Base-by-base conservation (phyloP, 1,284 basidiomycete genomes). In the Neolentinus lepideus region DNA sequence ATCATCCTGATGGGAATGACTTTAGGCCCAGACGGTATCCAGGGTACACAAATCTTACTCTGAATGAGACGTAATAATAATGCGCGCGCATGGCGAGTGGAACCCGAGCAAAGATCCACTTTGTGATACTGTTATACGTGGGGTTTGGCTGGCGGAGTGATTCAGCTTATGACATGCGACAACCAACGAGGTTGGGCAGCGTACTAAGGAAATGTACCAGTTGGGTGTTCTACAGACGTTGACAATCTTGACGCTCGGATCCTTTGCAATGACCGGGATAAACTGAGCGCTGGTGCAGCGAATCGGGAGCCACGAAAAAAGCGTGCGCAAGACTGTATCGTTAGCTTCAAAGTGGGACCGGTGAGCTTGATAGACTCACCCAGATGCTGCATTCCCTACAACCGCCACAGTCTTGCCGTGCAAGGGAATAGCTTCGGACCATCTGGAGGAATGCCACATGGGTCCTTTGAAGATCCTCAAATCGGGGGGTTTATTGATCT, bases 341-440 rank as follows among this genome's bases (percentile, higher is more conserved):
- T 57, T 59, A 57, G 43, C n/a, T n/a, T n/a, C n/a, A n/a, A n/a
- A n/a, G n/a, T n/a, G n/a, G n/a, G n/a, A n/a, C n/a, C n/a, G n/a
- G n/a, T n/a, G 16, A 57, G 51, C 29, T 60, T 46, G 64, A 60
- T 3, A 8, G 6, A 69, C 72, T 66, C 66, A 77, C 81, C 74
- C 76, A 63, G 83, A 77, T 67, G 79, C 83, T 2, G 83, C 85
- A 61, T 84, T 84, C 22, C 84, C 85, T 61, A 86, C 77, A 16
- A 87, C 77, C 2, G 77, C 83, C 1, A 85, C 75, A 25, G 72
- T 70, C 65, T 84, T 83, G 11, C 75, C 77, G 52, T 68, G 67
- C 55, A 84, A 66, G 48, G 75, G 66, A 24, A 84, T 73, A 58
- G 78, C 76, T 54, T 83, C 78, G 48, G 75, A 69, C 82, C 83